Conservation (phyloP, 1,139 yeast genomes). For the Zygotorulaspora mrakii region DNA sequence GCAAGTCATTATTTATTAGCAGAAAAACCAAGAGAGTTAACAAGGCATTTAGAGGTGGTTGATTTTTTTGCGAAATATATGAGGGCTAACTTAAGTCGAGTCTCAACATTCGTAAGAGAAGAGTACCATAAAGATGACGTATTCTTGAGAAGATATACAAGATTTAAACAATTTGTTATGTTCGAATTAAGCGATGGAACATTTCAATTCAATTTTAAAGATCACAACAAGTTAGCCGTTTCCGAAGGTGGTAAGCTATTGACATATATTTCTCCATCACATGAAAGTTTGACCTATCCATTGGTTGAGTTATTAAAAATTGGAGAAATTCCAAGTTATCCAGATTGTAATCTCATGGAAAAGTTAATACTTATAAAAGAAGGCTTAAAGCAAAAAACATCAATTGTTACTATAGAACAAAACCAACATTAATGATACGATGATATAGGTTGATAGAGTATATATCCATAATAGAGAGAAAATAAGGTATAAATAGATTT, state of each 20-base stretch:
- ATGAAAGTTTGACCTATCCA: conserved; percentile 68
- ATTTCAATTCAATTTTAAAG: conserved; percentile 90
- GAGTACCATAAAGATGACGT: conserved; percentile 53
- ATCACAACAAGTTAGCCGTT: conserved; percentile 83
- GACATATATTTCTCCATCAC: conserved; percentile 77
- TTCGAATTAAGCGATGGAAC: conserved; percentile 91
- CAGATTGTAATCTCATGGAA: conserved; percentile 49
- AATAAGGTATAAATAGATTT: too few relatives aligned
- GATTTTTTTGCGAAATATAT: conserved; percentile 80
- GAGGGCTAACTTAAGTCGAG: conserved; percentile 76
- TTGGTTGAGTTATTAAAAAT: conserved; percentile 56
- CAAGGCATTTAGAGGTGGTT: conserved; percentile 74
- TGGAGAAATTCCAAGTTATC: conserved; percentile 61
- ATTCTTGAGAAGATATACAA: conserved; percentile 74
- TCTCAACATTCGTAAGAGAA: conserved; percentile 49
- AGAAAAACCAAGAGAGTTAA: conserved; percentile 57
- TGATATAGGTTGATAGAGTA: neutral
- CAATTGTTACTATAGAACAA: conserved; percentile 29
- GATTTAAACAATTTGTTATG: conserved; percentile 79
- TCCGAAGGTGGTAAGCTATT: conserved; percentile 72
- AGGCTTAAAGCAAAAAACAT: conserved; percentile 36
- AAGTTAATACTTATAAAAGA: conserved; percentile 38
- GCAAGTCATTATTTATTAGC: conserved; percentile 57
- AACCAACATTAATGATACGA: conserved; percentile 9
- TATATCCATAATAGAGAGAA: conserved; percentile 8